Evolutionary conservation across 345 rosid genomes (phyloP), one percentile per base, ranked within the genome.

Genomic region (Orychophragmus violaceus): DNA sequence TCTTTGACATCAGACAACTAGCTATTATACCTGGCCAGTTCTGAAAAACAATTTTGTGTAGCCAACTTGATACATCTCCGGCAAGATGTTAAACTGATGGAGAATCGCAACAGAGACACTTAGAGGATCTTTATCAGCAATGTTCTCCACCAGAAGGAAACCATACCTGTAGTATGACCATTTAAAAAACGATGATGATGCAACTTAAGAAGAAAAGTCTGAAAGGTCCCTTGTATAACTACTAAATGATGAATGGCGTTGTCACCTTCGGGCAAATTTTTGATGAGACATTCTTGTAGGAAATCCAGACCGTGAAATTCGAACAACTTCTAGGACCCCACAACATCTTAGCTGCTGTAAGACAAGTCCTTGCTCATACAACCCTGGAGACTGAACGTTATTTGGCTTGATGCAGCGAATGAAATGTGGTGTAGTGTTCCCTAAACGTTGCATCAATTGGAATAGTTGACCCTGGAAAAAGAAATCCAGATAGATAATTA

Each of bases 11-110:
- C 32, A 59, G 37, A n/a, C 36, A 5, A 52, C 32, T 44, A 58
- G 14, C 63, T 18, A 46, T 22, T 66, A 69, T 70, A 94, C 99
- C 99, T 94, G 99, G 52, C 97, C 99, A 5, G 97, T 79, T 46
- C 99, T 92, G 76, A 94, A 90, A 82, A 94, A 94, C 71, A 94
- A 75, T 62, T 94, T 94, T 24, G 97, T 94, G 81, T 90, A 94
- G 70, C 99, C 97, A 80, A 90, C 99, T 87, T 90, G 97, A 78
- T 90, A 90, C 97, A 94, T 90, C 85, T 94, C 99, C 2, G 97
- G 97, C 82, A 88, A 83, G 68, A 94, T 88, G 72, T 86, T 83
- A 56, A 94, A 90, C 74, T 94, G 99, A 77, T 94, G 97, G 76
- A 94, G 99, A 74, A 94, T 94, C 33, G 99, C 99, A 76, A 94